A percentile compares a stretch with the other conserved stretches of the same genome.
These are phyloP conservation scores for Diphasiastrum complanatum DNA, from an alignment of 83 land plant genomes.

Conservation along the genomic window DNA sequence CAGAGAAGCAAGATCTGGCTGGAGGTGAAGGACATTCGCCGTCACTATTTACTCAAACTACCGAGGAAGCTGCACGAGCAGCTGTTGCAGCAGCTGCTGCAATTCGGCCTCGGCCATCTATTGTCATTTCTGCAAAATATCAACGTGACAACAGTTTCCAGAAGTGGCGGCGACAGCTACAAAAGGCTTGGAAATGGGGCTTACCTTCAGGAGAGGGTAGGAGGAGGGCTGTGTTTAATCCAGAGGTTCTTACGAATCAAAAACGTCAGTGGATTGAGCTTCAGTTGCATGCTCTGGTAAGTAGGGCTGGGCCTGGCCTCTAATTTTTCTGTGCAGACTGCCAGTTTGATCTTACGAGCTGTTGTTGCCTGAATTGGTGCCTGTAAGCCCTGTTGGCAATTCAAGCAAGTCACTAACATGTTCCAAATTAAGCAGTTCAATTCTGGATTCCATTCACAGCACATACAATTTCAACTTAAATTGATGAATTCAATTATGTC, in stretches of 20 bases:
- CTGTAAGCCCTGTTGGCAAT: too few species aligned
- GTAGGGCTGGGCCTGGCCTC: not conserved
- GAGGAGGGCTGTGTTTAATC: conserved; percentile 31
- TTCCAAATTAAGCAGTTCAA: too few species aligned
- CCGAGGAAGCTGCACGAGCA: conserved; percentile 37
- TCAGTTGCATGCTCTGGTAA: conserved; percentile 36
- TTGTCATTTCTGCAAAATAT: conserved; percentile 33
- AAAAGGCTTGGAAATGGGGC: conserved; percentile 28
- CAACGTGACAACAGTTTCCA: conserved; percentile 15
- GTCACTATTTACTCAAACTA: conserved; percentile 36
- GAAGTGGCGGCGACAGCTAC: conserved; percentile 18
- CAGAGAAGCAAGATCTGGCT: too few species aligned
- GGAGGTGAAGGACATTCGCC: too few species aligned
- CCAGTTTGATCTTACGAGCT: too few species aligned
- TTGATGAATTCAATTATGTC: too few species aligned
- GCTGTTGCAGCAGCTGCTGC: conserved; percentile 44
- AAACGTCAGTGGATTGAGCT: conserved; percentile 39
- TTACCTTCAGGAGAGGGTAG: conserved; percentile 6
- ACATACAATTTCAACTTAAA: too few species aligned
- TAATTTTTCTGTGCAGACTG: too few species aligned
- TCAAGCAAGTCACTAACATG: too few species aligned
- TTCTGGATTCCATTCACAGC: too few species aligned
- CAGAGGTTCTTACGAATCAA: conserved; percentile 36
- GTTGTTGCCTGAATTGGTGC: too few species aligned
- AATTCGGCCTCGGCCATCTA: conserved; percentile 37